phyloP scores from a whole-genome alignment of 139 green algal genomes.

The Trebouxia sp. region DNA sequence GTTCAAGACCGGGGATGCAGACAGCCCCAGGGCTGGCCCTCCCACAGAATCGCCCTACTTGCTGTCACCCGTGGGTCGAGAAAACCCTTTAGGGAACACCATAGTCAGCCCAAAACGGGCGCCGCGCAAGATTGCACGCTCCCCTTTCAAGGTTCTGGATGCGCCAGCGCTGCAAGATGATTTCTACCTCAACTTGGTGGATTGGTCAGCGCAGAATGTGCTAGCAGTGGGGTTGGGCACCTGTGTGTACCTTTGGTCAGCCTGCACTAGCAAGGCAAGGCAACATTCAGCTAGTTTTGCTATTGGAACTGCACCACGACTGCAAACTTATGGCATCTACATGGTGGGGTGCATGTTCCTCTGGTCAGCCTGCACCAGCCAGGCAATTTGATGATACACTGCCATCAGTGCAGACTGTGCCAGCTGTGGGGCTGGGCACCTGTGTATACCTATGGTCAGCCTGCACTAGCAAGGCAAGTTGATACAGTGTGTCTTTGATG shows the following conservation, averaged over 20 bases:
- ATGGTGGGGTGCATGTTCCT: constrained; percentile 98
- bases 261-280: constrained; percentile 83
- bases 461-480: constrained; percentile 80
- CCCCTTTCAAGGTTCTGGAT: constrained; percentile 94
- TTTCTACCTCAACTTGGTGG: constrained; percentile 99
- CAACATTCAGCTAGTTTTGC: too few species aligned
- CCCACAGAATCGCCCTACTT: constrained; percentile 70
- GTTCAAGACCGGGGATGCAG: constrained; percentile 71
- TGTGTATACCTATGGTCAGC: constrained; percentile 97
- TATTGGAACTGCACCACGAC: too few species aligned
- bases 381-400: too few species aligned
- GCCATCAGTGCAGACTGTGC: constrained; percentile 84
- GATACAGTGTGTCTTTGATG: too few species aligned
- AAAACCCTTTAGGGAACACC: constrained; percentile 38
- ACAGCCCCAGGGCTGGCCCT: constrained; percentile 59
- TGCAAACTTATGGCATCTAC: too few species aligned
- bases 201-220: constrained; percentile 93
- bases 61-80: constrained; percentile 61
- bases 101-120: constrained; percentile 49
- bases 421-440: constrained; percentile 89
- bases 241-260: constrained; percentile 97
- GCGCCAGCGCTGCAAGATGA: constrained; percentile 89
- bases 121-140: constrained; percentile 84
- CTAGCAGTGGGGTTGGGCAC: constrained; percentile 90
- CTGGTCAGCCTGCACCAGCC: constrained; percentile 92